A percentile compares a stretch with the other conserved stretches of the same genome.
Conservation (phyloP, 2,329 filamentous ascomycete species). For the Cladosporium colombiae region DNA sequence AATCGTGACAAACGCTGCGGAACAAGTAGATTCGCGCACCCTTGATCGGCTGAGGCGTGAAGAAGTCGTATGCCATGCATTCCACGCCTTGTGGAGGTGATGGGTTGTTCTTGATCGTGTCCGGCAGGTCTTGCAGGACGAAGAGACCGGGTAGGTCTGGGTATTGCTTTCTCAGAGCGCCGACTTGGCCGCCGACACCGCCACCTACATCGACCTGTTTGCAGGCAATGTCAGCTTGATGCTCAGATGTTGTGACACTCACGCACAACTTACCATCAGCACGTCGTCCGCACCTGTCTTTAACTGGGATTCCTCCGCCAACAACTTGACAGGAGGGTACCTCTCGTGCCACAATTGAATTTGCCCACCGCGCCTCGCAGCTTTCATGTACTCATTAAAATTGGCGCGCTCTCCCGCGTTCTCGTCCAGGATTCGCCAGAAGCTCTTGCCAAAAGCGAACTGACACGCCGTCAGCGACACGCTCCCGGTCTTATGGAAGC, state of each 20-base stretch:
- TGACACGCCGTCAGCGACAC: not conserved
- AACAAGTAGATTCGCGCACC: slow-evolving; percentile 29
- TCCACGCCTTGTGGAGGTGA: slow-evolving; percentile 16
- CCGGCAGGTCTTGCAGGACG: slow-evolving; percentile 24
- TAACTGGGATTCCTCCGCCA: not conserved
- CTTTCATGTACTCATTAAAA: slow-evolving; percentile 8
- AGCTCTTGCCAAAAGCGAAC: not conserved
- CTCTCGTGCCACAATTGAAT: not conserved
- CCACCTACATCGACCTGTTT: slow-evolving; percentile 24
- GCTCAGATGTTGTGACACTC: too few species aligned
- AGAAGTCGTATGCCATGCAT: slow-evolving; percentile 24
- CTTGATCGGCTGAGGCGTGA: slow-evolving; percentile 25
- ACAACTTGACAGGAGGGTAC: not conserved
- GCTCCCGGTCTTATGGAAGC: not conserved
- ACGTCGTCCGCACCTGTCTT: slow-evolving; percentile 14
- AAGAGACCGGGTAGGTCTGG: slow-evolving; percentile 22
- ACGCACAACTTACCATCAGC: slow-evolving; percentile 11
- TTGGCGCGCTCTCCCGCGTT: not conserved
- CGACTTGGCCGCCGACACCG: slow-evolving; percentile 20
- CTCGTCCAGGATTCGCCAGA: not conserved
- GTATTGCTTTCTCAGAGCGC: slow-evolving; percentile 10
- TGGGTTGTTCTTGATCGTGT: slow-evolving; percentile 18
- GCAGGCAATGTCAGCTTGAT: not conserved
- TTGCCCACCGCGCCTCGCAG: not conserved
- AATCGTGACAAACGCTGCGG: slow-evolving; percentile 25